Evolutionary conservation across 73 alveolate genomes (phyloP), one percentile per base, ranked within the genome.

Genomic region (Paramecium sonneborni): DNA sequence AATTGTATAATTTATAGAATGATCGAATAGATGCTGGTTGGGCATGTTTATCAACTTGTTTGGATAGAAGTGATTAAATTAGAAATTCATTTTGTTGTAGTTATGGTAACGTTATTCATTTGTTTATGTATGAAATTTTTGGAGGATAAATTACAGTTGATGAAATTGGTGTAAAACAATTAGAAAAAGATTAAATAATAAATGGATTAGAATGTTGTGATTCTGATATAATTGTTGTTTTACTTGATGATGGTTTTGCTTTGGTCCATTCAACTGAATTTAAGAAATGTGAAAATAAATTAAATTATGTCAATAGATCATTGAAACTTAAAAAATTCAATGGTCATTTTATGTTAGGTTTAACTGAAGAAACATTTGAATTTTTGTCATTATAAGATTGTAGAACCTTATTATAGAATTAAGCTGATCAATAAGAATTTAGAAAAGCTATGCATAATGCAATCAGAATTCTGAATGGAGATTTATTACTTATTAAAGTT

Each of bases 361-460:
- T 74, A 34, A 74, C 62, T 6, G 56, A 74, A 39, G 57, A 37
- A 12, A n/a, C 87, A 1, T 74, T 74, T 34, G 87, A 74, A 39
- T 74, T 74, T 38, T 14, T 74, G 32, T 2, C 21, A 0, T 32
- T 74, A 2, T 74, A 28, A 23, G 87, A 74, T 74, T 74, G 56
- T 37, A 39, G 58, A 37, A 74, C 87, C 2, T 37, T 74, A 9
- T 37, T 74, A 28, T 37, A 74, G 20, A 39, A 74, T 1, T 37
- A 74, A 37, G 87, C 58, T 12, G 58, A 74, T 37, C 9, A 74
- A 18, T 74, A 32, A 20, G 70, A 79, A 44, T 79, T 79, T 46
- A 38, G 55, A 23, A 79, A 46, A 46, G 90, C 90, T 3, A 79
- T 79, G 90, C 18, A 21, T 20, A 44, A 39, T 41, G 90, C 76